phyloP scores from a whole-genome alignment of 2,329 filamentous ascomycete species.

The Elsinoe ampelina region DNA sequence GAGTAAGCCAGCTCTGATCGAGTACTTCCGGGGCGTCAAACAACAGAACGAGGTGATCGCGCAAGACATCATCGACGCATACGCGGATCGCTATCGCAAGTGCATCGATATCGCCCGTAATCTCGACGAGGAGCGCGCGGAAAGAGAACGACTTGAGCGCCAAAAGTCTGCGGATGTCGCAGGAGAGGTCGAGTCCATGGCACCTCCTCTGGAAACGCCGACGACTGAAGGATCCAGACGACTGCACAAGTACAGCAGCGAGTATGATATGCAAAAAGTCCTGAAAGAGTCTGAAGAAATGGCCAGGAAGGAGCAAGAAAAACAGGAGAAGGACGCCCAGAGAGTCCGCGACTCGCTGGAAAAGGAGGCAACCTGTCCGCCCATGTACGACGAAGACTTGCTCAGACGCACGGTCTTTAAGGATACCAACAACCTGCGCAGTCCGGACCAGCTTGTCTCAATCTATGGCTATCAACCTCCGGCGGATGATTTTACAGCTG shows the following conservation, averaged over 20 bases:
- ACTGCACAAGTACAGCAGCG: conserved; percentile 52
- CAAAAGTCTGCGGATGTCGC: conserved; percentile 27
- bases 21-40: neutral
- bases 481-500: conserved; percentile 62
- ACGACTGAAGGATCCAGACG: conserved; percentile 48
- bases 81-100: conserved; percentile 30
- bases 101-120: conserved; percentile 35
- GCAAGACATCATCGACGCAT: conserved; percentile 24
- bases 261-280: conserved; percentile 63
- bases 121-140: conserved; percentile 33
- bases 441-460: conserved; percentile 57
- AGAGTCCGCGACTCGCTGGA: conserved; percentile 64
- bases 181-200: conserved; percentile 38
- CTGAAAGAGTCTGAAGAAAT: conserved; percentile 65
- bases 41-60: conserved; percentile 18
- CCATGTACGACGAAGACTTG: conserved; percentile 56
- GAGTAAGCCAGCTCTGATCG: conserved; percentile 29
- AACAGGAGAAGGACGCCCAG: conserved; percentile 41
- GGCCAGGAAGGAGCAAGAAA: conserved; percentile 58
- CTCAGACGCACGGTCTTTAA: conserved; percentile 50
- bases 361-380: conserved; percentile 65
- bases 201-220: conserved; percentile 24
- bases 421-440: conserved; percentile 56
- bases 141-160: conserved; percentile 29
- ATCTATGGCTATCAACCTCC: conserved; percentile 65